Evolutionary conservation across 108 stramenopile genomes (phyloP).

Genomic region (Aurantiochytrium sp.): DNA sequence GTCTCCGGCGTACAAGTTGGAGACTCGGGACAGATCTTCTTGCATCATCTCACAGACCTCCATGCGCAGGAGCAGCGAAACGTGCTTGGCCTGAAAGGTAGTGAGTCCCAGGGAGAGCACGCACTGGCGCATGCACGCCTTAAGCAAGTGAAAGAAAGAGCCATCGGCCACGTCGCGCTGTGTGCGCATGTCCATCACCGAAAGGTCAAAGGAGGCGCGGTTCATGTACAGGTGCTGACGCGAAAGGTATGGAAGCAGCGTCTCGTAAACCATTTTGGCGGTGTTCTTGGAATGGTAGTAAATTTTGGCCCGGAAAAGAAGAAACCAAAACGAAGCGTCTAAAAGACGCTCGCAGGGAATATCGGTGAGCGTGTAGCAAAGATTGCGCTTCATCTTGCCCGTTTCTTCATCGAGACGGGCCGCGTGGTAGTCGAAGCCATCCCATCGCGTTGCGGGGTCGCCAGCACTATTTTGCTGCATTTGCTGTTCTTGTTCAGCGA

Average conservation of each 20-base stretch:
- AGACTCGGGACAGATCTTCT: background rate
- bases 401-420: background rate
- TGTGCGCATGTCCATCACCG: conserved; percentile 8
- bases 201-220: conserved; percentile 1
- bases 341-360: background rate
- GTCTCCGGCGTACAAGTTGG: background rate
- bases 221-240: background rate
- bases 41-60: conserved; percentile 9
- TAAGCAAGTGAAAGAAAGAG: conserved; percentile 1
- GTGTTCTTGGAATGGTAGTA: background rate
- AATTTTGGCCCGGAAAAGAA: background rate
- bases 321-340: background rate
- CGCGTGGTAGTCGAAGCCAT: background rate
- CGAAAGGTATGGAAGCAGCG: background rate
- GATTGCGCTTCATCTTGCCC: conserved; percentile 8
- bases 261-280: background rate
- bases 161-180: background rate
- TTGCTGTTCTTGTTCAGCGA: background rate
- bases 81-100: background rate
- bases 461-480: background rate
- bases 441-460: background rate
- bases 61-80: background rate
- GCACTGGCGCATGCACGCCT: background rate
- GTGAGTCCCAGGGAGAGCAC: background rate
- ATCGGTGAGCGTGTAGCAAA: background rate